Percentiles rank a stretch among this genome's conserved stretches.
phyloP scores from a whole-genome alignment of 768 basidiomycete genomes.

The Termitomyces sp. region DNA sequence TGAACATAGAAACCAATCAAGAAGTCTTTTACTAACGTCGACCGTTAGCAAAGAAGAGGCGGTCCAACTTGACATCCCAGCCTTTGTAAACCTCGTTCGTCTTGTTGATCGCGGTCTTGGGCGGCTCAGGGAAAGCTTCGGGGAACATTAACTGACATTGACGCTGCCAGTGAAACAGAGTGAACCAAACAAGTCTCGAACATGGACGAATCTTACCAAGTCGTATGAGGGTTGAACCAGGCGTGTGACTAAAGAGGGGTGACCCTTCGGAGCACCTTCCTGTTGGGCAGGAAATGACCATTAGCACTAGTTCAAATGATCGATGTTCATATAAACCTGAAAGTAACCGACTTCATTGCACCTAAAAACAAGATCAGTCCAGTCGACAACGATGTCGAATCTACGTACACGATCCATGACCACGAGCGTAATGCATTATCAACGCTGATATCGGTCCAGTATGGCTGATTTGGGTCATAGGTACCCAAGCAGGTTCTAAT shows the following conservation, averaged over 20 bases:
- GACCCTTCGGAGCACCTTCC: constrained; percentile 39
- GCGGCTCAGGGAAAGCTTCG: constrained; percentile 46
- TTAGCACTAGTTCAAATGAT: not conserved
- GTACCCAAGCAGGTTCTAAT: constrained; percentile 39
- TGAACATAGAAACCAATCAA: not conserved
- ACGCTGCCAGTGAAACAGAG: constrained; percentile 36
- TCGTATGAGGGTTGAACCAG: constrained; percentile 55
- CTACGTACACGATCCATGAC: constrained; percentile 63
- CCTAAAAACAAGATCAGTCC: constrained; percentile 27
- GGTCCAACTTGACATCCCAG: constrained; percentile 56
- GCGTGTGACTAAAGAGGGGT: constrained; percentile 49
- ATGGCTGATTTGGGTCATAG: constrained; percentile 35
- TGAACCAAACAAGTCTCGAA: not conserved
- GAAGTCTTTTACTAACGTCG: constrained; percentile 41
- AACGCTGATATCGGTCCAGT: constrained; percentile 53
- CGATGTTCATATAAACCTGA: constrained; percentile 28
- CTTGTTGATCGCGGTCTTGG: constrained; percentile 35
- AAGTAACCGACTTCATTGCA: constrained; percentile 70
- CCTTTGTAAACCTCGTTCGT: constrained; percentile 55
- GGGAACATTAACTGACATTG: constrained; percentile 72
- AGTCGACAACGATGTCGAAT: not conserved
- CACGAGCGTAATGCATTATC: constrained; percentile 61
- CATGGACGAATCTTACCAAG: constrained; percentile 31
- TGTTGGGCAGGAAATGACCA: constrained; percentile 13
- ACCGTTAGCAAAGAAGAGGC: constrained; percentile 70